These are phyloP conservation scores for Sugiyamaella paludigena DNA, from an alignment of 1,139 yeast species.

Conservation along the genomic window DNA sequence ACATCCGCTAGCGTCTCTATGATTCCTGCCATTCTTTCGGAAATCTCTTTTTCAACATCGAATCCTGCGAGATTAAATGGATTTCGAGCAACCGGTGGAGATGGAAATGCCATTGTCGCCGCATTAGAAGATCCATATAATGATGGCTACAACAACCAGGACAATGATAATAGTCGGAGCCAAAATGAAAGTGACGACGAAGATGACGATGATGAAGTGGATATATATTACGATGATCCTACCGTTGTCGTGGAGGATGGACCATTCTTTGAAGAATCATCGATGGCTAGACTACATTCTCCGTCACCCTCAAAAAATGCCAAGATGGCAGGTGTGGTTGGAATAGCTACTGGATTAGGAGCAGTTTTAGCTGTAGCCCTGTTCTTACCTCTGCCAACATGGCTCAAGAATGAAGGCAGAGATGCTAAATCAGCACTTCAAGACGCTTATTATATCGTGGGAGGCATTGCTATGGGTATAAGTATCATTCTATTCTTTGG, in stretches of 20 bases:
- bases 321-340: conserved; percentile 57
- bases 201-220: conserved; percentile 4
- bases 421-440: conserved; percentile 45
- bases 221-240: conserved; percentile 10
- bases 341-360: conserved; percentile 64
- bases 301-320: conserved; percentile 44
- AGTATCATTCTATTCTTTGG: conserved; percentile 44
- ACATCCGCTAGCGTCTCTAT: conserved; percentile 48
- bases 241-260: conserved; percentile 12
- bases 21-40: conserved; percentile 54
- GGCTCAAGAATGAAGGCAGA: conserved; percentile 40
- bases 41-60: conserved; percentile 41
- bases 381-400: conserved; percentile 71
- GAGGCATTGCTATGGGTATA: conserved; percentile 42
- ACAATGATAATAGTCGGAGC: conserved; percentile 10
- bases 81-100: conserved; percentile 15
- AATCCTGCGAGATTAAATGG: conserved; percentile 24
- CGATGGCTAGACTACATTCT: not conserved
- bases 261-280: conserved; percentile 12
- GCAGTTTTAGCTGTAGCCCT: conserved; percentile 60
- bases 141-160: conserved; percentile 1
- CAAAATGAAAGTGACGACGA: conserved; percentile 9
- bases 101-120: conserved; percentile 3
- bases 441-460: conserved; percentile 51
- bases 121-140: not conserved